phyloP scores from a whole-genome alignment of 2,329 filamentous ascomycete genomes.

The Tolypocladium album region DNA sequence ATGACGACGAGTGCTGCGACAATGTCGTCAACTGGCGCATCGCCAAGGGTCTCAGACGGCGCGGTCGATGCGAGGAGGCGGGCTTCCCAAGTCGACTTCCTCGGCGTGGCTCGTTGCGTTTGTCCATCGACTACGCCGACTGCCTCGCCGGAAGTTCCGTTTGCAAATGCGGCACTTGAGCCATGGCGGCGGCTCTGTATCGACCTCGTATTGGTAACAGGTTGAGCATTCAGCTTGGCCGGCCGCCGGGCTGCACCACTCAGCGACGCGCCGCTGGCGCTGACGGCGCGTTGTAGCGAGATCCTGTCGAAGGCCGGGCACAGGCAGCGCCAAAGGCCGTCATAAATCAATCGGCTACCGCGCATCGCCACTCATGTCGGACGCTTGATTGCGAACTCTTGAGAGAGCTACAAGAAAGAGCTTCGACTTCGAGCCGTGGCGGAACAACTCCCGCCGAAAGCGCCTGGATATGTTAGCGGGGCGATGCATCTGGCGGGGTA shows the following conservation, averaged over 20 bases:
- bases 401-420: neutral
- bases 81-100: slow-evolving; percentile 2
- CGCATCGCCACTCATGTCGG: slow-evolving; percentile 13
- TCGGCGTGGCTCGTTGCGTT: neutral
- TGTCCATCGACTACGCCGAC: neutral
- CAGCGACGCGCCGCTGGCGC: slow-evolving; percentile 6
- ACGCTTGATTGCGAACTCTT: neutral
- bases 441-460: neutral
- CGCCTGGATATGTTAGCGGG: slow-evolving; percentile 11
- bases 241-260: neutral
- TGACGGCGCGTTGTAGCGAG: slow-evolving; percentile 21
- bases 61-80: slow-evolving; percentile 8
- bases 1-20: slow-evolving; percentile 15
- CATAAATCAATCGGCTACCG: slow-evolving; percentile 26
- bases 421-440: neutral
- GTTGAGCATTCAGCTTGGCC: neutral
- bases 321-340: slow-evolving; percentile 55
- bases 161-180: slow-evolving; percentile 2
- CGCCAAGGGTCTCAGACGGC: slow-evolving; percentile 9
- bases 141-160: neutral
- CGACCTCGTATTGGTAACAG: neutral
- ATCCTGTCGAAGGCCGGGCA: slow-evolving; percentile 42
- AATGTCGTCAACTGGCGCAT: slow-evolving; percentile 13
- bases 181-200: slow-evolving; percentile 9
- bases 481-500: slow-evolving; percentile 17